phyloP scores from a whole-genome alignment of 441 rosid genomes.

The Populus hybrid region DNA sequence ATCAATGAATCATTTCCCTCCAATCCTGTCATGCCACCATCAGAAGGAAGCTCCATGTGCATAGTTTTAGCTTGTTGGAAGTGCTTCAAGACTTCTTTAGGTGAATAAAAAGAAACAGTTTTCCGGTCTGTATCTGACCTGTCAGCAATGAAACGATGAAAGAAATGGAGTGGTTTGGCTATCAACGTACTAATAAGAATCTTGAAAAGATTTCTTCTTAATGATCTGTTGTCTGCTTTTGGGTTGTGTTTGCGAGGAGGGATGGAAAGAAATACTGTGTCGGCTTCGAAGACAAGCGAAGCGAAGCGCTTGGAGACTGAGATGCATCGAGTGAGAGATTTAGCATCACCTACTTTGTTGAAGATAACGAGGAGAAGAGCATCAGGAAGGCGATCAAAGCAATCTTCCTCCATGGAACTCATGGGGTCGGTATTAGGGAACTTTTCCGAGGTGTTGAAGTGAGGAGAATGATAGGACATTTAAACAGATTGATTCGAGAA shows the following conservation, averaged over 20 bases:
- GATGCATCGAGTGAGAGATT: slow-evolving; percentile 31
- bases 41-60: slow-evolving; percentile 30
- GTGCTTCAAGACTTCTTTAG: slow-evolving; percentile 19
- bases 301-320: slow-evolving; percentile 37
- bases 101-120: neutral
- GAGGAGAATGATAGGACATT: neutral
- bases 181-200: slow-evolving; percentile 15
- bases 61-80: slow-evolving; percentile 30
- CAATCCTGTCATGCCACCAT: slow-evolving; percentile 12
- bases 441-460: neutral
- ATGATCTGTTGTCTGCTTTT: neutral
- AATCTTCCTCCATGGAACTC: neutral
- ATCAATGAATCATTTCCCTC: slow-evolving; percentile 23
- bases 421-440: neutral
- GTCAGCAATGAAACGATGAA: slow-evolving; percentile 15
- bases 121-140: neutral
- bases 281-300: slow-evolving; percentile 26
- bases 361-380: slow-evolving; percentile 37
- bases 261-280: slow-evolving; percentile 31
- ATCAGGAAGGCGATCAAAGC: slow-evolving; percentile 41
- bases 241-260: slow-evolving; percentile 16
- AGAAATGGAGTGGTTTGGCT: slow-evolving; percentile 24
- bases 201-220: slow-evolving; percentile 1
- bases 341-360: slow-evolving; percentile 33
- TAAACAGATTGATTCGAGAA: neutral